Evolutionary conservation across 2,329 filamentous ascomycete genomes (phyloP), one percentile per base, ranked within the genome.

Genomic region (Aspergillus pseudoterreus): DNA sequence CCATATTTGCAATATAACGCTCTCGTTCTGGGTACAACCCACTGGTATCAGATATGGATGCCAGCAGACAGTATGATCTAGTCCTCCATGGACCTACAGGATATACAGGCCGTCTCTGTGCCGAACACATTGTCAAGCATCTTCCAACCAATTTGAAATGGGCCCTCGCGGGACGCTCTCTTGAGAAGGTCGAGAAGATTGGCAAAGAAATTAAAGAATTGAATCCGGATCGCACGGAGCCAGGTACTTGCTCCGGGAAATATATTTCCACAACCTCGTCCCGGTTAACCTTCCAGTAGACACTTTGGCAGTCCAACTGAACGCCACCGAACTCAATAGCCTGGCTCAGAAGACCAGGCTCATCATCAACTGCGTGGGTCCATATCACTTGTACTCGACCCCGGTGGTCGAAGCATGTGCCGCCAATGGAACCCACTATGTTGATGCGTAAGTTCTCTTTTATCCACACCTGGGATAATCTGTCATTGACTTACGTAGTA

Each of bases 141-240:
- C 76, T 90, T 1, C 87, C 91, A 0, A 89, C 87, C 15, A 82
- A 90, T 66, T 70, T 95, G 55, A 90, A 84, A 75, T 96, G 92
- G 92, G 92, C 90, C 12, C 77, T 96, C 50, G 89, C 90, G 43
- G 92, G 92, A 27, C 87, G 92, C 22, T 92, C 88, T n/a, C 75
- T 79, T 45, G 75, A 78, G 45, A 96, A 96, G 70, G 79, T 97
- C 4, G 80, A 87, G 58, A 72, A 74, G 38, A 71, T 96, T 10
- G 82, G 84, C 6, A 75, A 83, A 47, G 83, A 88, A 49, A 79
- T 92, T 66, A 83, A 84, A 61, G 67, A 73, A 51, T 63, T 87
- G 52, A 88, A 88, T 65, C 77, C 84, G 2, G 85, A 95, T 68
- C 85, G 92, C 48, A 65, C 75, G 33, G 79, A 82, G 48, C 90